Evolutionary conservation across 495 filamentous ascomycete genomes (phyloP).

Genomic region (Hypoxylon intermedium): DNA sequence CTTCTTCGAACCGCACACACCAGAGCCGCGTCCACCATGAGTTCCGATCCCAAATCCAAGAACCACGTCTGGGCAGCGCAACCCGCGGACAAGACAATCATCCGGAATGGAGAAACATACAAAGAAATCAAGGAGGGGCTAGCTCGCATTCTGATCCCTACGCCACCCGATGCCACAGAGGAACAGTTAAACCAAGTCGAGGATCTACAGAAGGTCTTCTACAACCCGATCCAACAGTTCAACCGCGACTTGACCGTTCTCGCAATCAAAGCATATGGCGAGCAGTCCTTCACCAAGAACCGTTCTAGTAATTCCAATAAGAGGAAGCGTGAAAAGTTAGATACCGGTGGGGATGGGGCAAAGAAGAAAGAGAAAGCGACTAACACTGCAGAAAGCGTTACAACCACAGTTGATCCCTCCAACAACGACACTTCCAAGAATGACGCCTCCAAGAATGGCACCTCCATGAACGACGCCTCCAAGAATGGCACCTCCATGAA

Average conservation of each 20-base stretch:
- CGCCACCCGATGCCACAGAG: conserved; percentile 34
- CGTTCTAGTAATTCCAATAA: conserved; percentile 45
- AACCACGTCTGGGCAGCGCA: conserved; percentile 34
- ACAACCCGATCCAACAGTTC: conserved; percentile 98
- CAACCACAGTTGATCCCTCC: conserved; percentile 17
- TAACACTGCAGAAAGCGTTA: conserved; percentile 22
- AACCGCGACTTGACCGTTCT: conserved; percentile 94
- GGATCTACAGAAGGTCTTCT: conserved; percentile 82
- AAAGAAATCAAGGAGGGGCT: conserved; percentile 55
- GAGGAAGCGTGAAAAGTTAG: conserved; percentile 42
- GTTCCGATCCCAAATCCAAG: conserved; percentile 6
- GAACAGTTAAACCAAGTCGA: conserved; percentile 43
- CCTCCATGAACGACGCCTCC: conserved; percentile 11
- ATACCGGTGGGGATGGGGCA: conserved; percentile 40
- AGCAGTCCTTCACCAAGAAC: conserved; percentile 65
- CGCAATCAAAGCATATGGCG: conserved; percentile 82
- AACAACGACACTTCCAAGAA: conserved; percentile 11
- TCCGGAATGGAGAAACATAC: conserved; percentile 49
- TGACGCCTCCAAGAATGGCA: too few species aligned
- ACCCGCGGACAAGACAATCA: conserved; percentile 44
- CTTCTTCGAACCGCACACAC: conserved; percentile 29
- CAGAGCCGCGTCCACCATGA: too few species aligned
- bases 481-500: too few species aligned
- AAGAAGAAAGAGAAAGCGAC: conserved; percentile 35
- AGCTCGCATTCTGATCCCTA: conserved; percentile 55